Evolutionary conservation across 495 filamentous ascomycete genomes (phyloP).

Genomic region (Aspergillus sclerotioniger): DNA sequence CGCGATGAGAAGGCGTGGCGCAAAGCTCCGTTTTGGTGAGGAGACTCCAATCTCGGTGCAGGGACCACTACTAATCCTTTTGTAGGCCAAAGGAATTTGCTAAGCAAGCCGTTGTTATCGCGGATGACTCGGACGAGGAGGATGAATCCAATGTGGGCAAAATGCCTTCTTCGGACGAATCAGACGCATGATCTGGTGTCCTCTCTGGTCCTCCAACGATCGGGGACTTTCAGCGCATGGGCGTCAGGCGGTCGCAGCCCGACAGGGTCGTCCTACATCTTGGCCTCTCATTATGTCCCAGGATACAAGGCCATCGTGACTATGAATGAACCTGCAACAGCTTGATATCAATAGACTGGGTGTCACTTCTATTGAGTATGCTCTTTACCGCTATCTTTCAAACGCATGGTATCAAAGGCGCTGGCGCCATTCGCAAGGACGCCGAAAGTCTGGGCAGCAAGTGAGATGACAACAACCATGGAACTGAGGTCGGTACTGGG

Average conservation of each 20-base stretch:
- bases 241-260: neutral
- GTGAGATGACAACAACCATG: slow-evolving; percentile 65
- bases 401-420: slow-evolving; percentile 19
- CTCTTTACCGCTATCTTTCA: slow-evolving; percentile 16
- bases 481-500: slow-evolving; percentile 87
- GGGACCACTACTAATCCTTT: slow-evolving; percentile 16
- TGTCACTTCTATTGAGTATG: slow-evolving; percentile 23
- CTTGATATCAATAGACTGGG: neutral
- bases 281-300: neutral
- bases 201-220: neutral
- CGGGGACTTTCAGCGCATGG: neutral
- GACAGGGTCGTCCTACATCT: neutral
- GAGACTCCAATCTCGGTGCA: slow-evolving; percentile 6
- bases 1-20: slow-evolving; percentile 89
- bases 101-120: slow-evolving; percentile 48
- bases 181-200: slow-evolving; percentile 32
- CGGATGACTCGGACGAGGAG: slow-evolving; percentile 60
- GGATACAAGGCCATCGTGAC: neutral
- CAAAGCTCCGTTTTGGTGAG: slow-evolving; percentile 85
- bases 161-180: slow-evolving; percentile 74
- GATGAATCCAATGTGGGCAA: slow-evolving; percentile 76
- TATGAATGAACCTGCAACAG: neutral
- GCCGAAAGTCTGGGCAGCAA: slow-evolving; percentile 61
- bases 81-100: slow-evolving; percentile 77
- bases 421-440: slow-evolving; percentile 27